Evolutionary conservation across 176 grass and related monocot species (phyloP).

Genomic region (Rhynchospora breviuscula): DNA sequence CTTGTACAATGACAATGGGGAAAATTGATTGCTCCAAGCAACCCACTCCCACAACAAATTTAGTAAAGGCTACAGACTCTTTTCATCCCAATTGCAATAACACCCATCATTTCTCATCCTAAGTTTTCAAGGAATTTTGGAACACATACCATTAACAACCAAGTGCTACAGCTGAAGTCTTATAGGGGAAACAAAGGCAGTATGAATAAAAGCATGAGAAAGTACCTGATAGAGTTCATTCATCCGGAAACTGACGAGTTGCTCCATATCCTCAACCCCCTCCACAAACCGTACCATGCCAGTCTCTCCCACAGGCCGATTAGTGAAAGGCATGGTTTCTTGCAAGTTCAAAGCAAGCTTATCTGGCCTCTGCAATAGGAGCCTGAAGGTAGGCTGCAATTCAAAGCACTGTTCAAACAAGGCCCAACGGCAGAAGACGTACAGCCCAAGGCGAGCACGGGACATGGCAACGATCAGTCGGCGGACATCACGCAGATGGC

Average conservation of each 20-base stretch:
- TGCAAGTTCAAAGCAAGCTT: slow-evolving; percentile 78
- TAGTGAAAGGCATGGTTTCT: slow-evolving; percentile 72
- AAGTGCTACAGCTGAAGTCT: background rate
- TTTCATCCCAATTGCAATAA: background rate
- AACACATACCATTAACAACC: background rate
- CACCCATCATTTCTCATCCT: background rate
- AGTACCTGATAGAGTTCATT: slow-evolving; percentile 77
- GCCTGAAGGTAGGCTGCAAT: slow-evolving; percentile 86
- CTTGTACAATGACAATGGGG: too few species aligned
- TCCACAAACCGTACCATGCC: slow-evolving; percentile 56
- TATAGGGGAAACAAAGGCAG: background rate
- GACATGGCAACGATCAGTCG: slow-evolving; percentile 96
- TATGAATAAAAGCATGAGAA: background rate
- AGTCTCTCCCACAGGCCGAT: slow-evolving; percentile 50
- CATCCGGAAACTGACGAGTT: slow-evolving; percentile 77
- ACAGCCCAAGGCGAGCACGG: slow-evolving; percentile 78
- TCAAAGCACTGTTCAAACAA: slow-evolving; percentile 96
- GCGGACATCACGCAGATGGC: slow-evolving; percentile 93
- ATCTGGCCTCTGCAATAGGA: slow-evolving; percentile 76
- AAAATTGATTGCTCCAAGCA: too few species aligned
- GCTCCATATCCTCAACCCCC: slow-evolving; percentile 67
- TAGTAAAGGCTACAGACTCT: too few species aligned
- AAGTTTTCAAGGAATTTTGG: background rate
- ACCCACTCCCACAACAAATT: too few species aligned
- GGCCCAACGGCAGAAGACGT: slow-evolving; percentile 72